phyloP scores from a whole-genome alignment of 2,329 filamentous ascomycete species.

The Botryotinia globosa region DNA sequence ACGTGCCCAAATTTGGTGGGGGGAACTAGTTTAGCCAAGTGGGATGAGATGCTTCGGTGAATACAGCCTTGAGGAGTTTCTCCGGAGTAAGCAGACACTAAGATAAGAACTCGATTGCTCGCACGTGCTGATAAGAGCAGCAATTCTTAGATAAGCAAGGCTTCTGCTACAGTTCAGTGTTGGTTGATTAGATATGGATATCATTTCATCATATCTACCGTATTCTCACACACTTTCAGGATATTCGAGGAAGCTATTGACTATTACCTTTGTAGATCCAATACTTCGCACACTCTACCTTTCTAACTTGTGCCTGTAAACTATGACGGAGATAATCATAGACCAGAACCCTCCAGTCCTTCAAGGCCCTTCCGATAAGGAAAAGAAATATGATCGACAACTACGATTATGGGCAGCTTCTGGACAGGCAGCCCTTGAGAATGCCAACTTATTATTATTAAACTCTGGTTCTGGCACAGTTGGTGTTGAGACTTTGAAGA shows the following conservation, averaged over 20 bases:
- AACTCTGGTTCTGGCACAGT: constrained; percentile 85
- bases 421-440: constrained; percentile 85
- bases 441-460: constrained; percentile 84
- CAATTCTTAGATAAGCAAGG: constrained; percentile 19
- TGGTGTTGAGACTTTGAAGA: constrained; percentile 90
- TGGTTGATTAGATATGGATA: neutral
- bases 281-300: too few species aligned
- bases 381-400: constrained; percentile 89
- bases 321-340: constrained; percentile 34
- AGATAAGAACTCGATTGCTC: neutral
- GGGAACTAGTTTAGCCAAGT: neutral
- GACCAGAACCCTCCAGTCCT: constrained; percentile 44
- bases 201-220: neutral
- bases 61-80: neutral
- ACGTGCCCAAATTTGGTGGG: neutral
- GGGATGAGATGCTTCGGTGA: neutral
- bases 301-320: too few species aligned
- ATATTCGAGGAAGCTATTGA: neutral
- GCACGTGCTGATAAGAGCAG: constrained; percentile 15
- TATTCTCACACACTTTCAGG: neutral
- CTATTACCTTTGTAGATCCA: too few species aligned
- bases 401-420: constrained; percentile 91
- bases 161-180: neutral
- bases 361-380: constrained; percentile 56
- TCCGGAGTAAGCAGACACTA: neutral